phyloP scores from a whole-genome alignment of 2,329 filamentous ascomycete genomes.

The Arthrocladium fulminans region DNA sequence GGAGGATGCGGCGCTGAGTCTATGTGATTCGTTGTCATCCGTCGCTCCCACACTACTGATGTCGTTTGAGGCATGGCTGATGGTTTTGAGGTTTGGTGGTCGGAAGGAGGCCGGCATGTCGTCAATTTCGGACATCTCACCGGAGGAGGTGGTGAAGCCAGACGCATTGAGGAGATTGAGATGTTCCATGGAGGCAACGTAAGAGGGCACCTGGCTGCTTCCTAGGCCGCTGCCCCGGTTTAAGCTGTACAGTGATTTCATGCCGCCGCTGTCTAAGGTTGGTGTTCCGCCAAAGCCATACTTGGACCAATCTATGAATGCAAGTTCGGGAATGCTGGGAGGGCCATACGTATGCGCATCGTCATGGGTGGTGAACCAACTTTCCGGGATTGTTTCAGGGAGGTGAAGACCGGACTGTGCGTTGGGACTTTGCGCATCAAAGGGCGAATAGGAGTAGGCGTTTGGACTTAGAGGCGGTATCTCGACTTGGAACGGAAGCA shows the following conservation, averaged over 20 bases:
- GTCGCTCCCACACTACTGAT: slow-evolving; percentile 29
- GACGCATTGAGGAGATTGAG: slow-evolving; percentile 28
- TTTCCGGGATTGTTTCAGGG: slow-evolving; percentile 31
- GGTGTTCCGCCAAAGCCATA: slow-evolving; percentile 29
- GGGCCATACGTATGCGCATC: slow-evolving; percentile 27
- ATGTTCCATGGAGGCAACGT: slow-evolving; percentile 37
- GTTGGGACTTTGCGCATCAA: slow-evolving; percentile 27
- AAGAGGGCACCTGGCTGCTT: slow-evolving; percentile 38
- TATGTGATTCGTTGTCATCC: slow-evolving; percentile 35
- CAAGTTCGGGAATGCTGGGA: slow-evolving; percentile 12
- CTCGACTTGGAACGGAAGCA: slow-evolving; percentile 29
- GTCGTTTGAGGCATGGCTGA: slow-evolving; percentile 26
- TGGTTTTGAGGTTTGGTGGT: slow-evolving; percentile 26
- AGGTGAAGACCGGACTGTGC: slow-evolving; percentile 25
- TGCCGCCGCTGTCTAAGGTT: slow-evolving; percentile 8
- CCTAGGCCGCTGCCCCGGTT: slow-evolving; percentile 25
- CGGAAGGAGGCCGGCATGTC: slow-evolving; percentile 32
- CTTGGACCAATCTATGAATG: slow-evolving; percentile 39
- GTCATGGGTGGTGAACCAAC: slow-evolving; percentile 37
- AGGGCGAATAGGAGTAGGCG: slow-evolving; percentile 29
- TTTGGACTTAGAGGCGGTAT: slow-evolving; percentile 23
- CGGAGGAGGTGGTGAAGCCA: slow-evolving; percentile 39
- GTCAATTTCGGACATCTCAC: slow-evolving; percentile 41
- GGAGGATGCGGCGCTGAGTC: slow-evolving; percentile 35
- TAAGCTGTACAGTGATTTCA: slow-evolving; percentile 2